Base-by-base conservation (phyloP, 2,329 filamentous ascomycete genomes). In the Cordyceps javanica region DNA sequence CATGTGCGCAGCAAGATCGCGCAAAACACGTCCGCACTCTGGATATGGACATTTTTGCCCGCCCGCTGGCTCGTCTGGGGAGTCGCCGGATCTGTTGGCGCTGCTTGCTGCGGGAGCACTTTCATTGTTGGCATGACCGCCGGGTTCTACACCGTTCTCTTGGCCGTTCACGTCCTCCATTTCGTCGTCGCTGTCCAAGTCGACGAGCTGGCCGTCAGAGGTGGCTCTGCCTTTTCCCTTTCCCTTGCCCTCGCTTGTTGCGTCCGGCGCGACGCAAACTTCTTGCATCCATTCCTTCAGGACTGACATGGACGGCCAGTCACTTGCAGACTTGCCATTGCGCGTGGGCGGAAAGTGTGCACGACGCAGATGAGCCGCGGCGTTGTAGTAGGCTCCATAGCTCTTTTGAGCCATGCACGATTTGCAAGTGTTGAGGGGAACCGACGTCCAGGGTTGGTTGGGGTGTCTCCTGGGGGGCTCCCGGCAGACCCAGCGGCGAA, bases 1-100 rank as follows among this genome's bases (percentile, higher is more conserved):
- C 89, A 96, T 95, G 70, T 99, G 94, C 5, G 94, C 91, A 65
- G 94, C 79, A 14, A 87, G 72, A 61, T 87, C 83, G 64, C 86
- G 83, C 70, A 84, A 83, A 6, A 82, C 75, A 38, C 80, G 78
- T 13, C 81, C 82, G 60, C 82, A 85, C 45, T 83, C 80, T 2
- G 81, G 78, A 59, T 82, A 77, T 23, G 81, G 80, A 62, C 82
- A 84, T 25, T 50, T 56, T 56, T 56, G 54, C n/a, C 54, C 54
- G n/a, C 54, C 54, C 28, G 55, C 38, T 23, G 55, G 48, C 13
- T 51, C 46, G 5, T 57, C 55, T 21, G 55, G 26, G 11, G 56
- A 51, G 2, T 57, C 46, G 16, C 55, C 19, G 32, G 28, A 13
- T 30, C 36, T 34, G 46, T 13, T 19, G 62, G 57, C 23, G 61